Evolutionary conservation across 2,329 filamentous ascomycete species (phyloP).

Genomic region (Knufia fluminis): DNA sequence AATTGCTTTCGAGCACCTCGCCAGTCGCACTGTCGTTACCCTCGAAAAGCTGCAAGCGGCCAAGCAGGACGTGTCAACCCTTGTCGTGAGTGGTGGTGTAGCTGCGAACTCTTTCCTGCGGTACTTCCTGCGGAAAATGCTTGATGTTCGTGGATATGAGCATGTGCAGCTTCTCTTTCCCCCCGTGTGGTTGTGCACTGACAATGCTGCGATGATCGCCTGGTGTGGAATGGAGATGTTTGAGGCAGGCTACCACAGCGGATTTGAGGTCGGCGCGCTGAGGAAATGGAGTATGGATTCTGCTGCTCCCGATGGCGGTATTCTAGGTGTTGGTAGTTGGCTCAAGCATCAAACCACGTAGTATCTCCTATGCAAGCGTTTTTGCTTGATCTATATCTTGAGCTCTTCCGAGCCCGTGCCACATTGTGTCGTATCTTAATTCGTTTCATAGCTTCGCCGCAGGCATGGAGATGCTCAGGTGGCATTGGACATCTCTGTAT

Average conservation of each 20-base stretch:
- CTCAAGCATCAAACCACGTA: constrained; percentile 12
- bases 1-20: constrained; percentile 78
- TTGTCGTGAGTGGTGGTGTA: constrained; percentile 85
- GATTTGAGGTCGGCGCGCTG: constrained; percentile 50
- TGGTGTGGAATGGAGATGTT: constrained; percentile 94
- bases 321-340: constrained; percentile 54
- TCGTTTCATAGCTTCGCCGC: neutral
- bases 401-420: neutral
- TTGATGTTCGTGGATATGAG: constrained; percentile 58
- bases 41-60: constrained; percentile 39
- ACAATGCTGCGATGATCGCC: constrained; percentile 96
- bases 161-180: constrained; percentile 60
- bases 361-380: neutral
- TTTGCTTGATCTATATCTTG: neutral
- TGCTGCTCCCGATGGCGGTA: constrained; percentile 51
- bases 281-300: constrained; percentile 68
- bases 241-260: constrained; percentile 60
- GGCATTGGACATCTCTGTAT: constrained; percentile 9
- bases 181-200: constrained; percentile 71
- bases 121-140: constrained; percentile 50
- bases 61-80: constrained; percentile 40
- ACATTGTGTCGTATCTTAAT: neutral
- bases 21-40: constrained; percentile 61
- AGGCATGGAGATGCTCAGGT: neutral
- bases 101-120: constrained; percentile 74